phyloP scores from a whole-genome alignment of 2,329 filamentous ascomycete genomes.

The Hymenoscyphus infarciens region DNA sequence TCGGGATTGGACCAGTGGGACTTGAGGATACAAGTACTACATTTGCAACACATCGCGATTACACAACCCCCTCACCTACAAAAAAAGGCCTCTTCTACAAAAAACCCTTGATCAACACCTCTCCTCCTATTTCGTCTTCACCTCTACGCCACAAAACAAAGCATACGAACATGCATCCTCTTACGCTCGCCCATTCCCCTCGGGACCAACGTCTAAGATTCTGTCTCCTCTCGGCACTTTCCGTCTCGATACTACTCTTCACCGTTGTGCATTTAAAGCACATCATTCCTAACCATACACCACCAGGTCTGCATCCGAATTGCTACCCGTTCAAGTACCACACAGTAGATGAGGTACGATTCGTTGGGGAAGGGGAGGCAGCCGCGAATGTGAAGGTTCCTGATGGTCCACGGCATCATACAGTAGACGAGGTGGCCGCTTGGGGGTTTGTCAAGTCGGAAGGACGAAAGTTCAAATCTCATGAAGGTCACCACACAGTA shows the following conservation, averaged over 20 bases:
- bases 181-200: neutral
- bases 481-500: no score
- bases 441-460: no score
- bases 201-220: slow-evolving; percentile 23
- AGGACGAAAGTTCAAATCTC: no score
- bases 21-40: neutral
- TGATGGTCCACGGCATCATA: neutral
- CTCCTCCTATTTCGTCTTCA: neutral
- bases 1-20: no score
- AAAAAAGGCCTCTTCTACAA: neutral
- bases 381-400: neutral
- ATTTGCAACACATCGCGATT: neutral
- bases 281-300: slow-evolving; percentile 12
- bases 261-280: slow-evolving; percentile 25
- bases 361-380: no score
- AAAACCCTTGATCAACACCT: neutral
- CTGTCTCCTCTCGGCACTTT: slow-evolving; percentile 21
- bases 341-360: no score
- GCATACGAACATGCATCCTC: slow-evolving; percentile 17
- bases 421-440: no score
- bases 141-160: neutral
- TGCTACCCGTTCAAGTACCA: neutral
- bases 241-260: slow-evolving; percentile 25
- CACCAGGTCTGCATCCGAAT: neutral
- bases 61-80: neutral